Evolutionary conservation across 768 basidiomycete genomes (phyloP), one percentile per base, ranked within the genome.

Genomic region (Kockovaella imperatae): DNA sequence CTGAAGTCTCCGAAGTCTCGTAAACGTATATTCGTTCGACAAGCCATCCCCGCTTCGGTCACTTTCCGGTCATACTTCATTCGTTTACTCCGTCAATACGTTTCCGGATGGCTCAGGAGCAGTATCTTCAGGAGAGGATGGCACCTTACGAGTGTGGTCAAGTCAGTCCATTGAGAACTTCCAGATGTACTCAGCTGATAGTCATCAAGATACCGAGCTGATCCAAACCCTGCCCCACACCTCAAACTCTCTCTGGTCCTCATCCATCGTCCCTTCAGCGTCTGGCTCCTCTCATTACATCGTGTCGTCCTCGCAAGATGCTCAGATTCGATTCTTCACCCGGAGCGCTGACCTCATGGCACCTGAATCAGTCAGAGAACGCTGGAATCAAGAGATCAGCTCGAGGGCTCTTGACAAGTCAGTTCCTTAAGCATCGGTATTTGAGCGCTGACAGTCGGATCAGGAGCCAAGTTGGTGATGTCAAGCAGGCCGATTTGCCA

Each of bases 221-320:
- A 71, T 78, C 5, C 93, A 99, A 70, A 85, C 84, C 8, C 81
- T 99, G 51, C 79, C 86, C 8, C 89, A 95, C 63, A 90, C 95
- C 5, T 88, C 88, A 6, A 87, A 93, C 47, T 96, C 93, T n/a
- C 87, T 99, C 2, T 99, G 95, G 95, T 75, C 86, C 2, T 87
- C 93, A 14, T 82, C 86, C 1, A 77, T 82, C 5, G 82, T 89
- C 77, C 83, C 87, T 0, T 46, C 49, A 1, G 25, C 45, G 1
- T 43, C 44, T 14, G 50, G 52, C 0, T 25, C 50, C 3, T 88
- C 89, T 53, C 83, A 86, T 28, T 93, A 97, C 68, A 86, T 99
- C 57, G 84, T 87, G 38, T 89, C 84, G 42, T 91, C 93, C 4
- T 78, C 83, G 43, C 93, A 91, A 53, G 95, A 99, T 67, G 83